phyloP scores from a whole-genome alignment of 768 basidiomycete species.

The Tylopilus sp. region DNA sequence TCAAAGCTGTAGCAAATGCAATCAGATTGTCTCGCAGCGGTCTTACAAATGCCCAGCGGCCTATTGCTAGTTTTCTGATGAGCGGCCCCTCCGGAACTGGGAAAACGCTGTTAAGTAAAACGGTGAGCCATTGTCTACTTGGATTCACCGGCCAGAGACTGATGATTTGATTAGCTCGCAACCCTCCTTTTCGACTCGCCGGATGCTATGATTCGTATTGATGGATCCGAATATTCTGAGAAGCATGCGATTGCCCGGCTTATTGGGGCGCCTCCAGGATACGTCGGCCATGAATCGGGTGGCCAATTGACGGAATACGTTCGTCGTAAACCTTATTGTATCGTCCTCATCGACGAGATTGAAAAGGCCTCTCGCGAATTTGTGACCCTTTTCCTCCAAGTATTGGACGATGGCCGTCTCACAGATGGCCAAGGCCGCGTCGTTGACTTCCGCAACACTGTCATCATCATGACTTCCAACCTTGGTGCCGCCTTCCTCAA shows the following conservation, averaged over 20 bases:
- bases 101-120: constrained; percentile 88
- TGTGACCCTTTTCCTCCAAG: constrained; percentile 72
- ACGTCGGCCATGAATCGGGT: constrained; percentile 87
- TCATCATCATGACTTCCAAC: constrained; percentile 95
- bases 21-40: constrained; percentile 91
- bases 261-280: constrained; percentile 76
- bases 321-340: constrained; percentile 85
- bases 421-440: constrained; percentile 93
- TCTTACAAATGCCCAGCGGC: constrained; percentile 82
- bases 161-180: constrained; percentile 58
- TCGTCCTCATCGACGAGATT: constrained; percentile 83
- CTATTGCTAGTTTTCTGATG: constrained; percentile 92
- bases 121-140: constrained; percentile 45
- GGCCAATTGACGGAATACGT: constrained; percentile 94
- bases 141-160: background rate
- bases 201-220: constrained; percentile 89
- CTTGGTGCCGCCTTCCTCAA: constrained; percentile 76
- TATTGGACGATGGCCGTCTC: constrained; percentile 87
- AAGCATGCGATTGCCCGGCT: constrained; percentile 71
- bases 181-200: constrained; percentile 86
- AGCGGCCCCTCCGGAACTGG: constrained; percentile 90
- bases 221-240: constrained; percentile 91
- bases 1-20: constrained; percentile 91
- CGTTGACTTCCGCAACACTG: constrained; percentile 85
- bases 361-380: constrained; percentile 86